These are phyloP conservation scores for Sordariomycetes sp. DNA, from an alignment of 2,329 filamentous ascomycete species.

Conservation along the genomic window DNA sequence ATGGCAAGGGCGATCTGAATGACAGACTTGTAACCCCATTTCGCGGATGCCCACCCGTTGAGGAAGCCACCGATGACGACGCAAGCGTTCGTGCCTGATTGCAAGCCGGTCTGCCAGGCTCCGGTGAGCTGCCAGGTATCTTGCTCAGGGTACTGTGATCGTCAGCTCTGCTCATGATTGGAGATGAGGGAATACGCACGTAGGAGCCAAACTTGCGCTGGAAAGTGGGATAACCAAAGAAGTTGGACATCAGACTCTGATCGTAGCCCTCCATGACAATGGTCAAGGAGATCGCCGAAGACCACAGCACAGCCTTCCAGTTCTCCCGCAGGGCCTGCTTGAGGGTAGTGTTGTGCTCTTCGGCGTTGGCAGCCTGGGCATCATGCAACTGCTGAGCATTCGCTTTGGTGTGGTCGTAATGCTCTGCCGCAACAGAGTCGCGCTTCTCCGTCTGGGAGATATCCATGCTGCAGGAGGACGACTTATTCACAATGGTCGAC, in stretches of 20 bases:
- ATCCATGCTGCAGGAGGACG: too few relatives aligned
- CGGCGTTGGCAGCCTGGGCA: conserved; percentile 6
- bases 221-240: conserved; percentile 14
- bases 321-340: conserved; percentile 7
- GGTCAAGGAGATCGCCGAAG: conserved; percentile 9
- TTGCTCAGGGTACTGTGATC: not conserved
- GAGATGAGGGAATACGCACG: conserved; percentile 1
- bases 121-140: conserved; percentile 26
- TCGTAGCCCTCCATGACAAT: conserved; percentile 17
- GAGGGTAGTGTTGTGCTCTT: conserved; percentile 8
- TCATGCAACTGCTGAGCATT: conserved; percentile 5
- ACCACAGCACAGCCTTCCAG: conserved; percentile 13
- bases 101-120: conserved; percentile 12
- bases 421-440: too few relatives aligned
- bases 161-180: too few relatives aligned
- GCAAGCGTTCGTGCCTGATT: conserved; percentile 7
- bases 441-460: too few relatives aligned
- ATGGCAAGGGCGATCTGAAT: conserved; percentile 35
- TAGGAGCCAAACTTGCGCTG: conserved; percentile 10
- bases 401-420: conserved; percentile 7
- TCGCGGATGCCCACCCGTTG: conserved; percentile 9
- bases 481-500: too few relatives aligned
- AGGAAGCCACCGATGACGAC: conserved; percentile 10
- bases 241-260: conserved; percentile 10
- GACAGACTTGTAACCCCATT: conserved; percentile 29